Base-by-base conservation (phyloP, 768 basidiomycete genomes). In the Phanerochaete carnosa region DNA sequence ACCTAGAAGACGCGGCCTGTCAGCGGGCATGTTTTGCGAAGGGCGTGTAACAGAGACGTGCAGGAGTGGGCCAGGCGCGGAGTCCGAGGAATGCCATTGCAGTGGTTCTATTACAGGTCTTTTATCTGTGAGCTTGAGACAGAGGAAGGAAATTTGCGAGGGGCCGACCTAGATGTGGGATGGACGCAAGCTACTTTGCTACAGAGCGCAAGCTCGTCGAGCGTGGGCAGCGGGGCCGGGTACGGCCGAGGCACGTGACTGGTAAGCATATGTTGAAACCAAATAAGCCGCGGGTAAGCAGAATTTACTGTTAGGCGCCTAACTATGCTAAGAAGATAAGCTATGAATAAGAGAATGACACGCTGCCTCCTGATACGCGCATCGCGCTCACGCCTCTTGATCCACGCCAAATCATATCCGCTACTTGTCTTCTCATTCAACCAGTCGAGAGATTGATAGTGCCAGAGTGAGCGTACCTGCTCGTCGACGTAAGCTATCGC, bases 51-150 rank as follows among this genome's bases (percentile, higher is more conserved):
- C 8, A 19, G 19, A 19, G 61, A 83, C 86, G 74, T 77, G 80
- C 89, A 59, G 89, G 89, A 66, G 87, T 88, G 61, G 88, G 82
- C 87, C 87, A 92, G 77, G 89, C 89, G 76, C 89, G 88, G 65
- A 89, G 78, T 77, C 88, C 89, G 68, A 92, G 76, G 81, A 90
- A 88, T 69, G 84, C 81, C 88, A 90, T 90, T 58, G 26, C 64
- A 60, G n/a, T 25, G 22, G 26, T 22, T 43, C 54, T 37, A 13
- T 7, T 1, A 13, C 23, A 33, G 3, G 12, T 15, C 2, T 1
- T 45, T 25, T 28, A 13, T 45, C 8, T n/a, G 58, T 29, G 5
- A 45, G n/a, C 1, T 8, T 26, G 16, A 46, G 13, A 37, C 12
- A 26, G 29, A 25, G 32, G 28, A 37, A 11, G 30, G 32, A 19